A percentile compares a stretch with the other conserved stretches of the same genome.
Conservation (phyloP, 164 flowering plant species). For the Liriodendron chinense region DNA sequence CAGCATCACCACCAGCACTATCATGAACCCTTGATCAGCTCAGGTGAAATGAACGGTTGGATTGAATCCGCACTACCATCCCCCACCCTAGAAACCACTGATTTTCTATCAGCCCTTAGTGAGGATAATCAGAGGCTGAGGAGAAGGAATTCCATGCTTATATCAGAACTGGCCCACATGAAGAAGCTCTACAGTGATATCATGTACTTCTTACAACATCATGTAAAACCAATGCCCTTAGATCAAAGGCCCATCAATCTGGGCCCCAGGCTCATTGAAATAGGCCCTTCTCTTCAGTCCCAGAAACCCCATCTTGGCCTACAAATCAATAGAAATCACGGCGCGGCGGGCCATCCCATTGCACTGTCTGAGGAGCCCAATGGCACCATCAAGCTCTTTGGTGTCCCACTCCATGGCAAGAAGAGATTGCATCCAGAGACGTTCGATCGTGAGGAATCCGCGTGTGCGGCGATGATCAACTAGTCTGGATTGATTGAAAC, state of each 20-base stretch:
- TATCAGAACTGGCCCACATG: conserved; percentile 63
- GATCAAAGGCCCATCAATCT: conserved; percentile 17
- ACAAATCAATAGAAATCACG: conserved; percentile 10
- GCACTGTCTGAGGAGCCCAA: conserved; percentile 17
- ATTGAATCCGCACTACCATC: conserved; percentile 16
- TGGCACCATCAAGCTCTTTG: conserved; percentile 45
- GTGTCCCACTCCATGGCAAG: conserved; percentile 45
- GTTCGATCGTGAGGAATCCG: not conserved
- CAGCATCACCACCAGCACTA: conserved; percentile 22
- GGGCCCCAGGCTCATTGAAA: conserved; percentile 24
- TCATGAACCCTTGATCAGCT: conserved; percentile 15
- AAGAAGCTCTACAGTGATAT: conserved; percentile 64
- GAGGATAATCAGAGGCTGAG: conserved; percentile 50
- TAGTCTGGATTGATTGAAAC: not conserved
- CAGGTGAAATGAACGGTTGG: conserved; percentile 24
- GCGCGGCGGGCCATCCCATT: conserved; percentile 6
- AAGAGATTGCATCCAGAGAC: conserved; percentile 40
- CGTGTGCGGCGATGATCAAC: not conserved
- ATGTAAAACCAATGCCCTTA: conserved; percentile 36
- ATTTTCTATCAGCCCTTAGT: conserved; percentile 31
- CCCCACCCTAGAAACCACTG: conserved; percentile 9
- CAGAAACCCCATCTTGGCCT: conserved; percentile 2
- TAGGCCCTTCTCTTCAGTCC: conserved; percentile 17
- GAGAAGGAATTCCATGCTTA: conserved; percentile 46
- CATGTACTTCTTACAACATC: conserved; percentile 56